Evolutionary conservation across 306 rosid species (phyloP), one percentile per base, ranked within the genome.

Genomic region (Acacia confusa): DNA sequence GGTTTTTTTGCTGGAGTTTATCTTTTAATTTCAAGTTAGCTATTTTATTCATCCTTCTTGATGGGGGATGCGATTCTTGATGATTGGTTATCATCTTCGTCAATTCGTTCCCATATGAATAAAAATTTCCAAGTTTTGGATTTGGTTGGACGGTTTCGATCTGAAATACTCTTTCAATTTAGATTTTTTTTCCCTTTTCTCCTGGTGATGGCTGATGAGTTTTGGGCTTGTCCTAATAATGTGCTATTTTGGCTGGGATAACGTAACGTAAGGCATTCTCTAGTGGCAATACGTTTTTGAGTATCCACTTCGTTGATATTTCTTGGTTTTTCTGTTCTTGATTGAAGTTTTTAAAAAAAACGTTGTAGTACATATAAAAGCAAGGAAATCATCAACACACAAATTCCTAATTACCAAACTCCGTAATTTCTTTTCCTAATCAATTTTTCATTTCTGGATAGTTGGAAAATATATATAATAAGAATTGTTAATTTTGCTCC

Each of bases 91-190:
- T 45, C 13, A 47, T 30, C 72, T 25, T 25, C 24, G 3, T 45
- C 76, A 47, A 19, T 57, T 78, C 2, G 1, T 6, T 6, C 20
- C 13, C 45, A 44, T 11, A 4, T 25, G 8, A 40, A 79, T 40
- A 24, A 47, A 45, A 64, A 34, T 67, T 32, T 24, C 52, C 14
- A 4, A 13, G 6, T 77, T 77, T 36, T 84, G 71, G 83, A 74
- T 67, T 78, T 32, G 10, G 10, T 3, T 34, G 55, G 11, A 2
- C 14, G 50, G 16, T 75, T 13, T 16, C 4, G 44, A 22, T 41
- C 22, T 40, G 28, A 64, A 5, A 28, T 66, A n/a, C 30, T 47
- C 30, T 71, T 63, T 19, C 68, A 72, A 34, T 15, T 17, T 60
- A 7, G 5, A 16, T 17, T 50, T 17, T 17, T 17, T 6, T 0